Percentiles rank a stretch among this genome's conserved stretches.
These are phyloP conservation scores for Silybum marianum DNA, from an alignment of 129 eudicot genomes.

Conservation along the genomic window DNA sequence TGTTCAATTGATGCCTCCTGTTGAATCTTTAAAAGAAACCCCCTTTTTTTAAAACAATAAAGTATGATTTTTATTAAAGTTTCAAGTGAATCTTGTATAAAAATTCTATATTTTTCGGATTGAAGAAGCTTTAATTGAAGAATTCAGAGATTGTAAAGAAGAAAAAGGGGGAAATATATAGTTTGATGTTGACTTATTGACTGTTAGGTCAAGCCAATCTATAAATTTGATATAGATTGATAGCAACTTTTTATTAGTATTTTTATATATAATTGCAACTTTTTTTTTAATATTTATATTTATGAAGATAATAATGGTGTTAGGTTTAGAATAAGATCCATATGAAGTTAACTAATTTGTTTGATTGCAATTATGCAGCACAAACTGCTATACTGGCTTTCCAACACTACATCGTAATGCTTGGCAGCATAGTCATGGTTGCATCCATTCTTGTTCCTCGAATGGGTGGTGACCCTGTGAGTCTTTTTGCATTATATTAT, in stretches of 20 bases:
- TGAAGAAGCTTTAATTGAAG: conserved; percentile 3
- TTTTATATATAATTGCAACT: background rate
- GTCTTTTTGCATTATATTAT: conserved; percentile 21
- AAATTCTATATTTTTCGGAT: too few species aligned
- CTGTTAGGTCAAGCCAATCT: conserved; percentile 25
- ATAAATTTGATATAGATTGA: conserved; percentile 3
- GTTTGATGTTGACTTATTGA: conserved; percentile 36
- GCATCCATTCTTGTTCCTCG: conserved; percentile 77
- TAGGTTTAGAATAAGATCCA: background rate
- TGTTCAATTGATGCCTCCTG: conserved; percentile 1
- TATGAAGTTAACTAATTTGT: background rate
- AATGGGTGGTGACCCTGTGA: conserved; percentile 82
- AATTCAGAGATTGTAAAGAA: conserved; percentile 13
- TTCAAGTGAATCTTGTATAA: background rate
- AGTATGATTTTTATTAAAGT: background rate
- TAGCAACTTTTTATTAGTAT: background rate
- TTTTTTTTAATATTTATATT: background rate
- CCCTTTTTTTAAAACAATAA: background rate
- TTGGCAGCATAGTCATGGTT: conserved; percentile 77
- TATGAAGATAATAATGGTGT: background rate
- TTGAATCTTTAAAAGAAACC: conserved; percentile 20
- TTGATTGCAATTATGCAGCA: conserved; percentile 42
- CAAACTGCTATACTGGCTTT: conserved; percentile 73
- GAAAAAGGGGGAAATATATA: conserved; percentile 1
- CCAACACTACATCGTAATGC: conserved; percentile 97